Evolutionary conservation across 345 rosid species (phyloP).

Genomic region (Microcos paniculata): DNA sequence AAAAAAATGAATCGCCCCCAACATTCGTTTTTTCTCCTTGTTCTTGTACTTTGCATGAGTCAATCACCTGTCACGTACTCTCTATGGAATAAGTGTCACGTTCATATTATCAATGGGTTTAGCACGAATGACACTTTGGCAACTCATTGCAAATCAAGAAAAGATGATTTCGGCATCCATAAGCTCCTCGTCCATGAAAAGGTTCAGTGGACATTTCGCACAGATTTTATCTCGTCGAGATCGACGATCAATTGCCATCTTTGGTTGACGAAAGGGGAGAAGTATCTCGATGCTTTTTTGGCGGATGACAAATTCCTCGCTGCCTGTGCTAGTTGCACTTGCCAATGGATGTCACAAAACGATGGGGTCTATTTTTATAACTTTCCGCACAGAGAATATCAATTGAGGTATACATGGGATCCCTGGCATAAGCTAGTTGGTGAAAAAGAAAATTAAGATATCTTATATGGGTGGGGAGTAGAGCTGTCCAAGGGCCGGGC

Average conservation of each 20-base stretch:
- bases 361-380: background rate
- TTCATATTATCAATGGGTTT: conserved; percentile 10
- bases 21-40: background rate
- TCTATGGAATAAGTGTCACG: background rate
- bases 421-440: background rate
- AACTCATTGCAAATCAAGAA: conserved; percentile 18
- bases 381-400: background rate
- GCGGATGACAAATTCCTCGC: background rate
- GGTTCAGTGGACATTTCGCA: background rate
- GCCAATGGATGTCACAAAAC: background rate
- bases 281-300: background rate
- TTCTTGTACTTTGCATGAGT: background rate
- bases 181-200: background rate
- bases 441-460: background rate
- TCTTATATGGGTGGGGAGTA: no score
- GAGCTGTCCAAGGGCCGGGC: no score
- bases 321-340: background rate
- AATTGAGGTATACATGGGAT: background rate
- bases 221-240: background rate
- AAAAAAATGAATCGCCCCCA: background rate
- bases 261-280: conserved; percentile 1
- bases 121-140: background rate
- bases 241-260: background rate
- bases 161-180: conserved; percentile 18
- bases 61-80: background rate